Evolutionary conservation across 2,329 filamentous ascomycete genomes (phyloP), one percentile per base, ranked within the genome.

Genomic region (Talaromyces sp.): DNA sequence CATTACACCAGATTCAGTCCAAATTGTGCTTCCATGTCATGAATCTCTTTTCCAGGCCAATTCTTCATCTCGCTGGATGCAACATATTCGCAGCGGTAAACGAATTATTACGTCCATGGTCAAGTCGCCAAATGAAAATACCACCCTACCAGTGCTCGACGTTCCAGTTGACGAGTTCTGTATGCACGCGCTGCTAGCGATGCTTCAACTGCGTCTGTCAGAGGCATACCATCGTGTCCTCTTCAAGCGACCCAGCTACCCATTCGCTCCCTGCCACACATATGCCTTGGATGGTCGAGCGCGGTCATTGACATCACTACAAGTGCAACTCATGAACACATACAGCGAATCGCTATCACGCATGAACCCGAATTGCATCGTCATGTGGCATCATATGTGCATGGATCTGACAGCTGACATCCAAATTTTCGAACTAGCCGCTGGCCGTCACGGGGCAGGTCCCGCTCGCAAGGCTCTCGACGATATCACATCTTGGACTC

Each of bases 351-450:
- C 76, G 1, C 73, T 83, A 3, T 71, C 78, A 15, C 75, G 73
- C 2, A 75, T 82, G 27, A 82, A 83, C 61, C 77, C 83, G 2
- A 85, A 85, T 59, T 81, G 81, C 3, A 71, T 81, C 1, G 75
- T 84, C 3, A 78, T 84, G 43, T 85, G 83, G 83, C 83, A 85
- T 67, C 80, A 81, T 50, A 80, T 84, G 62, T 84, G 81, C 68
- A 83, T 85, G 78, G 80, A 79, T 68, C 76, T 85, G 2, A 81
- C 82, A 0, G 79, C 83, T 3, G 83, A 85, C 63, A 79, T 83
- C 9, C 81, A 82, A 57, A 80, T 84, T 33, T 85, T 85, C 64
- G 82, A 85, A 63, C 73, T 84, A 17, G 83, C 82, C 5, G 83
- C 83, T 11, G 83, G 83, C 5, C 81, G 82, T 45, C 75, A 78